Evolutionary conservation across 768 basidiomycete species (phyloP).

Genomic region (Podaxis pistillaris): DNA sequence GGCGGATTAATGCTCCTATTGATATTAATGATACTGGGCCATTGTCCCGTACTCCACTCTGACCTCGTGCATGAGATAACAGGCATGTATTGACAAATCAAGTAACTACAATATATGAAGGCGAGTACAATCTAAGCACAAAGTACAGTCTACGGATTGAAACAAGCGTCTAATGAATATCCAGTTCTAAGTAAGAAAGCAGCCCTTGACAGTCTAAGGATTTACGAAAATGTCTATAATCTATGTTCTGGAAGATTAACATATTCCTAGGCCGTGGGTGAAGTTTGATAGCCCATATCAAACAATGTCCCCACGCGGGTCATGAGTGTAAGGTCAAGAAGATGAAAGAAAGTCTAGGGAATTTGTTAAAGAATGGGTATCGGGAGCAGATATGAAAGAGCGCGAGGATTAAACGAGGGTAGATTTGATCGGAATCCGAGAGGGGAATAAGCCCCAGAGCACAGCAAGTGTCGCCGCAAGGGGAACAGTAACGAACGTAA

Average conservation of each 20-base stretch:
- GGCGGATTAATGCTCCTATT: neutral
- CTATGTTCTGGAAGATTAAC: neutral
- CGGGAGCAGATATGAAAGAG: neutral
- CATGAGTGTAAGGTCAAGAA: neutral
- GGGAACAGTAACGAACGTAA: conserved; percentile 44
- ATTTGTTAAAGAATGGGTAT: neutral
- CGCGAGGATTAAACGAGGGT: neutral
- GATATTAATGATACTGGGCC: neutral
- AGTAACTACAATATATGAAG: neutral
- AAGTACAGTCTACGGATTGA: neutral
- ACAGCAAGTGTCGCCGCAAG: conserved; percentile 23
- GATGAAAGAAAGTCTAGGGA: neutral
- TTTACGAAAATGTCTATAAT: neutral
- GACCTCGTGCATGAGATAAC: neutral
- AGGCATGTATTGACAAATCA: neutral
- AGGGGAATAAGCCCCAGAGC: conserved; percentile 10
- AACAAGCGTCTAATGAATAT: neutral
- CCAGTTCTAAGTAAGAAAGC: neutral
- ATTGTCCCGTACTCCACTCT: neutral
- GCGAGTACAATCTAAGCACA: neutral
- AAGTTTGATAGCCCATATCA: no score
- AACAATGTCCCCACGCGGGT: neutral
- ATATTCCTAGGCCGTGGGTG: neutral
- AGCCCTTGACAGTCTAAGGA: neutral
- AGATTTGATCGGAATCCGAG: neutral